phyloP scores from a whole-genome alignment of 495 filamentous ascomycete genomes.

The Aspergillus diversus region DNA sequence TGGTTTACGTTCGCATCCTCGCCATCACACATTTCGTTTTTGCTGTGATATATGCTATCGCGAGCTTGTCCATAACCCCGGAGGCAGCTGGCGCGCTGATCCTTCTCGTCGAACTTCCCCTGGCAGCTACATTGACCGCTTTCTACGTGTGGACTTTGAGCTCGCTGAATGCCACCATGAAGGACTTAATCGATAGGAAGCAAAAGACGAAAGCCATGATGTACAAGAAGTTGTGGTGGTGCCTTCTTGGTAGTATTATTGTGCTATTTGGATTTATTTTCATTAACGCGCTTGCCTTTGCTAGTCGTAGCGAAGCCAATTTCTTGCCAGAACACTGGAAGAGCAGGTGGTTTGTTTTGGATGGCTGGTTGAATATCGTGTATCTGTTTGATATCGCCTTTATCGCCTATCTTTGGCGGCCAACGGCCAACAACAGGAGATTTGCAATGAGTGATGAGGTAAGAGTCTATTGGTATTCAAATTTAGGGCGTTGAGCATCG shows the following conservation, averaged over 20 bases:
- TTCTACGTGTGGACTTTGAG: conserved; percentile 99
- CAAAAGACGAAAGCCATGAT: conserved; percentile 91
- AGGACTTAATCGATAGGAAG: conserved; percentile 90
- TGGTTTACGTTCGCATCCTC: conserved; percentile 91
- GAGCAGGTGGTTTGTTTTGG: conserved; percentile 93
- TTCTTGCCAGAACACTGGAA: conserved; percentile 97
- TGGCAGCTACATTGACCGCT: conserved; percentile 89
- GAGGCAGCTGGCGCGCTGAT: conserved; percentile 75
- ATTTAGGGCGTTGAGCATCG: not conserved
- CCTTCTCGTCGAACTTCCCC: conserved; percentile 91
- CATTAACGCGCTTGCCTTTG: conserved; percentile 93
- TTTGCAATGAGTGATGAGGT: conserved; percentile 99
- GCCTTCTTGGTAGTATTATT: conserved; percentile 86
- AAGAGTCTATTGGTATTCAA: conserved; percentile 22
- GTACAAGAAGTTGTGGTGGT: conserved; percentile 99
- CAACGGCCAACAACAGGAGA: conserved; percentile 92
- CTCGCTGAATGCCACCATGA: conserved; percentile 91
- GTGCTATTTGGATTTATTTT: conserved; percentile 97
- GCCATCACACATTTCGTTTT: conserved; percentile 94
- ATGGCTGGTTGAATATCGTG: conserved; percentile 96
- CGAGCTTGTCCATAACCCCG: conserved; percentile 85
- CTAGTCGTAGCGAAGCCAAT: conserved; percentile 75
- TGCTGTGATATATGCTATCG: conserved; percentile 89
- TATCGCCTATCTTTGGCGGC: conserved; percentile 96
- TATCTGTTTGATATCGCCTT: conserved; percentile 91